Evolutionary conservation across 2,329 filamentous ascomycete genomes (phyloP).

Genomic region (Paramyrothecium roridum): DNA sequence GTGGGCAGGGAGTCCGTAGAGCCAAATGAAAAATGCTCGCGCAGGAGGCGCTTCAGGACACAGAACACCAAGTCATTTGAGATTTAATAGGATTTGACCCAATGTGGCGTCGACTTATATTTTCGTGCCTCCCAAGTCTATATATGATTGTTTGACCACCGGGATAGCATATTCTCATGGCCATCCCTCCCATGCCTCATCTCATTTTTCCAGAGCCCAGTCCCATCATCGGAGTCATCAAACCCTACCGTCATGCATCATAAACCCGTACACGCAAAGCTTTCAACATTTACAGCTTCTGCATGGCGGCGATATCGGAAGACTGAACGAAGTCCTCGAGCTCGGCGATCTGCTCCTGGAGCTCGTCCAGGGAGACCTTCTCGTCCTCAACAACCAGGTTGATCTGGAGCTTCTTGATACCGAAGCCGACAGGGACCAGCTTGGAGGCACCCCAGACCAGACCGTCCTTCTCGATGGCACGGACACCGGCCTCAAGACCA

Average conservation of each 20-base stretch:
- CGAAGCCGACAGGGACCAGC: conserved; percentile 87
- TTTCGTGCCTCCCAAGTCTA: neutral
- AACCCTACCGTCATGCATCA: conserved; percentile 27
- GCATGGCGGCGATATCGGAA: conserved; percentile 84
- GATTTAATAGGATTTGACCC: neutral
- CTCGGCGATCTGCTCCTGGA: conserved; percentile 78
- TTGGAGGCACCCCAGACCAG: conserved; percentile 94
- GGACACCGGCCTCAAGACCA: conserved; percentile 75
- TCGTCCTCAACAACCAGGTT: conserved; percentile 97
- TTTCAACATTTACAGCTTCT: conserved; percentile 68
- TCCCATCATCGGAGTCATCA: conserved; percentile 17
- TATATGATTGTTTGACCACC: neutral
- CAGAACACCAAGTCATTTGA: too few relatives aligned
- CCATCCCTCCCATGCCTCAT: neutral
- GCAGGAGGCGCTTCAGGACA: too few relatives aligned
- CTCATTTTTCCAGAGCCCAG: neutral
- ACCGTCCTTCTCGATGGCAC: conserved; percentile 84
- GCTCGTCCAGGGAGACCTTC: conserved; percentile 83
- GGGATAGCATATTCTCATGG: neutral
- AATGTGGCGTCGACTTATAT: neutral
- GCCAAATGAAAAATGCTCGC: too few relatives aligned
- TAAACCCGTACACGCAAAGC: conserved; percentile 19
- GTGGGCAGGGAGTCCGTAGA: too few relatives aligned
- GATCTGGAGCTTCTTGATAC: conserved; percentile 99
- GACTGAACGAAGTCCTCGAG: conserved; percentile 97